These are phyloP conservation scores for Fusarium multiceps DNA, from an alignment of 2,329 filamentous ascomycete species.

Conservation along the genomic window DNA sequence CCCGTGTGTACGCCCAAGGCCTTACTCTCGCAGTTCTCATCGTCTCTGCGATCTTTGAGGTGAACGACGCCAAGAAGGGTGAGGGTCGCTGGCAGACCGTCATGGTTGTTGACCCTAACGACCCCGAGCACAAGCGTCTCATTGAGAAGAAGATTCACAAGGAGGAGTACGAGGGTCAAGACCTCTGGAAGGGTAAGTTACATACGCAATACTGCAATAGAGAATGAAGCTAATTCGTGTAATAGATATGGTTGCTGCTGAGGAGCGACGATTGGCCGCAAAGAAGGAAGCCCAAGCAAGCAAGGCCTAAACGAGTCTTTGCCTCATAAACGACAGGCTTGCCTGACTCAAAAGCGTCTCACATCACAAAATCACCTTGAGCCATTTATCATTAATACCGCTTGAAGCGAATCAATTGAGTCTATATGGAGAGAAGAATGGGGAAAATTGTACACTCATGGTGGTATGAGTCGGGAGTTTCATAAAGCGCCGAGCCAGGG, in stretches of 20 bases:
- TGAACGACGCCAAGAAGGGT: conserved; percentile 78
- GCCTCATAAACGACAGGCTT: not conserved
- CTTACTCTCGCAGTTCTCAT: conserved; percentile 87
- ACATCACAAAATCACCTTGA: not conserved
- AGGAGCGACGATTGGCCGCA: conserved; percentile 70
- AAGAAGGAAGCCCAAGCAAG: conserved; percentile 46
- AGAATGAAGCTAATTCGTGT: conserved; percentile 15
- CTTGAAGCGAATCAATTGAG: conserved; percentile 2
- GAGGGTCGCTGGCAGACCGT: conserved; percentile 86
- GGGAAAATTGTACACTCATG: conserved; percentile 12
- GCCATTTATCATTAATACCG: conserved; percentile 23
- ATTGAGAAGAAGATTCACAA: conserved; percentile 91
- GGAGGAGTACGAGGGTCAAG: conserved; percentile 87
- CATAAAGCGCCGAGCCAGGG: conserved; percentile 1
- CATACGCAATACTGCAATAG: not conserved
- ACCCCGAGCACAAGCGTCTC: conserved; percentile 83
- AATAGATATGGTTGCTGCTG: conserved; percentile 83
- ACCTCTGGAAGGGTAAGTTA: conserved; percentile 85
- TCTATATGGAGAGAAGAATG: not conserved
- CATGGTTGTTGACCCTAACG: conserved; percentile 81
- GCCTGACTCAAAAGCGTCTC: not conserved
- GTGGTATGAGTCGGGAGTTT: not conserved
- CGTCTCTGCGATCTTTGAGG: conserved; percentile 84
- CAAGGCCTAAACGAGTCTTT: conserved; percentile 34
- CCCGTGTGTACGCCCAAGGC: conserved; percentile 92